Evolutionary conservation across 345 rosid genomes (phyloP).

Genomic region (Salix purpurea): DNA sequence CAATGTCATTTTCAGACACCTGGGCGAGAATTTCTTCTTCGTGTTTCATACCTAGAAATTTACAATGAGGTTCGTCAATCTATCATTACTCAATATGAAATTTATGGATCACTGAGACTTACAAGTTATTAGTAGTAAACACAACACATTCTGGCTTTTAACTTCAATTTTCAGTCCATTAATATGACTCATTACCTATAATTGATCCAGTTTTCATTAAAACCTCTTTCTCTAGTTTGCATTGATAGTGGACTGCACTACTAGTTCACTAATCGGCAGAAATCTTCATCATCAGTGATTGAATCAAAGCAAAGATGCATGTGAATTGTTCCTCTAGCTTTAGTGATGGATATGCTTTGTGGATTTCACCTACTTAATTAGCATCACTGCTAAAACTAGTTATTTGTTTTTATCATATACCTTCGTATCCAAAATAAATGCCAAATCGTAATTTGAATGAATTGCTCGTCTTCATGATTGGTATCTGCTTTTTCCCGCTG

Average conservation of each 20-base stretch:
- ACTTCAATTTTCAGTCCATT: background rate
- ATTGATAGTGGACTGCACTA: background rate
- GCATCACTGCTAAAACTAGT: background rate
- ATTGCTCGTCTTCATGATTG: background rate
- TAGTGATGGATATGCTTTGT: background rate
- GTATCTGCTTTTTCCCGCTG: background rate
- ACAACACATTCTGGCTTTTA: background rate
- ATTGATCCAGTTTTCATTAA: background rate
- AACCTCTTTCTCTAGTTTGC: background rate
- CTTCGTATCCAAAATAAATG: background rate
- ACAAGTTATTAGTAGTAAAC: too few relatives aligned
- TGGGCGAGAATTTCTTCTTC: constrained; percentile 86
- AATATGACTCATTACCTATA: too few relatives aligned
- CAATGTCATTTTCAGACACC: constrained; percentile 60
- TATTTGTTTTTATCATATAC: background rate
- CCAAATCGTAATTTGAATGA: background rate
- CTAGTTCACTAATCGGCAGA: background rate
- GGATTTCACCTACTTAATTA: background rate
- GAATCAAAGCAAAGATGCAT: background rate
- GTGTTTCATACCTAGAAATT: constrained; percentile 93
- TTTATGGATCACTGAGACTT: background rate
- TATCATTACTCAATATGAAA: background rate
- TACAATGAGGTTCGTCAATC: constrained; percentile 73
- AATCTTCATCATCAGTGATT: background rate
- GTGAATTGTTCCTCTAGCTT: background rate